A percentile compares a stretch with the other conserved stretches of the same genome.
These are phyloP conservation scores for Opeltia flavorubescens DNA, from an alignment of 495 filamentous ascomycete genomes.

Conservation along the genomic window DNA sequence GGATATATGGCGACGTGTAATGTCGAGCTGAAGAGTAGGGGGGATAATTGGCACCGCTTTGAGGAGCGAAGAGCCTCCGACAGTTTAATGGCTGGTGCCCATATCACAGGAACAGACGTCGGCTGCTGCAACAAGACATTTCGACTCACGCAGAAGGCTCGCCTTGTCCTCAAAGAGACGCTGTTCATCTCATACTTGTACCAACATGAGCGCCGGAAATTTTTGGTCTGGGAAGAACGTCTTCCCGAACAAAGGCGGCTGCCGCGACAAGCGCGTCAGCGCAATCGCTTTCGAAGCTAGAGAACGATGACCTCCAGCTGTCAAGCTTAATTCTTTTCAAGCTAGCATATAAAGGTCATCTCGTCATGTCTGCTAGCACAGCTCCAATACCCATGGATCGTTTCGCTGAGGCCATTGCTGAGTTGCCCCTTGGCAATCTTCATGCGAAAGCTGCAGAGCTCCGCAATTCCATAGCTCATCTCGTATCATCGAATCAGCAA, in stretches of 20 bases:
- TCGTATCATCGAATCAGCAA: slow-evolving; percentile 64
- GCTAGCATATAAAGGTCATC: background rate
- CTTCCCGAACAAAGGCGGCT: background rate
- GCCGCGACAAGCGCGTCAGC: too few species aligned
- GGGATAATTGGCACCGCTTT: background rate
- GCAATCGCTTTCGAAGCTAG: too few species aligned
- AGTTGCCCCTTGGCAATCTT: slow-evolving; percentile 55
- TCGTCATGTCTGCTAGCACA: slow-evolving; percentile 31
- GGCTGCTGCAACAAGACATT: slow-evolving; percentile 1
- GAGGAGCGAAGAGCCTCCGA: background rate
- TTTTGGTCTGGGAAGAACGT: background rate
- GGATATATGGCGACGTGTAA: background rate
- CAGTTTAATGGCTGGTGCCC: background rate
- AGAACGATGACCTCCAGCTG: too few species aligned
- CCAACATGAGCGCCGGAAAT: background rate
- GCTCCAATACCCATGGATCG: slow-evolving; percentile 44
- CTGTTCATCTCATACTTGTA: slow-evolving; percentile 30
- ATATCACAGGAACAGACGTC: background rate
- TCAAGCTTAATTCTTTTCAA: background rate
- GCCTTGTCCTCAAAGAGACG: slow-evolving; percentile 32
- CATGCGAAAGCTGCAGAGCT: slow-evolving; percentile 73
- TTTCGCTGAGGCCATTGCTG: slow-evolving; percentile 59
- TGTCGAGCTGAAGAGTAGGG: background rate
- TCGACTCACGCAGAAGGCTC: slow-evolving; percentile 29
- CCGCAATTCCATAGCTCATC: slow-evolving; percentile 68